A percentile compares a stretch with the other conserved stretches of the same genome.
Evolutionary conservation across 129 eudicot genomes (phyloP).

Genomic region (Artemisia tridentata): DNA sequence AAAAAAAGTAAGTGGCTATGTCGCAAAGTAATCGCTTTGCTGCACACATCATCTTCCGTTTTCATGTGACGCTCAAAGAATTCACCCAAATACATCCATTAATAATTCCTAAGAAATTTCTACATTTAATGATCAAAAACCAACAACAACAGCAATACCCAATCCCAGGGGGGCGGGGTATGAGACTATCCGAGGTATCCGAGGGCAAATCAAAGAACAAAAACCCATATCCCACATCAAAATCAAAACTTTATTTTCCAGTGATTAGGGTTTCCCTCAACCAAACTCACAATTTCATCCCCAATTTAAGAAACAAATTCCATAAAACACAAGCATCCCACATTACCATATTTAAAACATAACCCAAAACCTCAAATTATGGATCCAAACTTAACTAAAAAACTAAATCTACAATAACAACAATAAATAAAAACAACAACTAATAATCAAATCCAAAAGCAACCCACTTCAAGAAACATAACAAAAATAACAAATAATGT

Average conservation of each 20-base stretch:
- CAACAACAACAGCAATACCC: too few relatives aligned
- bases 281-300: not conserved
- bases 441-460: not conserved
- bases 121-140: conserved; percentile 2
- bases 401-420: conserved; percentile 1
- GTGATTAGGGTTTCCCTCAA: conserved; percentile 18
- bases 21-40: too few relatives aligned
- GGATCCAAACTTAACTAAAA: conserved; percentile 16
- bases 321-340: conserved; percentile 22
- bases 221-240: conserved; percentile 23
- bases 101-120: conserved; percentile 17
- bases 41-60: too few relatives aligned
- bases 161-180: too few relatives aligned
- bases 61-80: too few relatives aligned
- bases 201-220: too few relatives aligned
- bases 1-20: too few relatives aligned
- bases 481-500: not conserved
- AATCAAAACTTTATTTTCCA: not conserved
- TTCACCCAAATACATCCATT: conserved; percentile 6
- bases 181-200: too few relatives aligned
- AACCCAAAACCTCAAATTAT: conserved; percentile 9
- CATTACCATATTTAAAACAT: conserved; percentile 13
- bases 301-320: conserved; percentile 22
- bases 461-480: not conserved
- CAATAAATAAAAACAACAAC: not conserved